Conservation (phyloP, 1,139 yeast species). For the Insectozyma bohioensis region DNA sequence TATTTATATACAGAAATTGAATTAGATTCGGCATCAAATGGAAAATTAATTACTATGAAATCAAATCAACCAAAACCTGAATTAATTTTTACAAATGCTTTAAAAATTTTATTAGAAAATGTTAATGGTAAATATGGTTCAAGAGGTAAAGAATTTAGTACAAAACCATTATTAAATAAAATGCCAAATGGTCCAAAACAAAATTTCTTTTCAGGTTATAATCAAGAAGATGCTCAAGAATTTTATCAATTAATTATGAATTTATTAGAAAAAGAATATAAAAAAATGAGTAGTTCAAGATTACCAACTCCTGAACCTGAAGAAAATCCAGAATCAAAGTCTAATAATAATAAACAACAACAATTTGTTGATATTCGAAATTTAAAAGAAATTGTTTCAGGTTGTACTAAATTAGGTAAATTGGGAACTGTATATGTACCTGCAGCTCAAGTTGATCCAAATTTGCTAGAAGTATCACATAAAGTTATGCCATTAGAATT, state of each 20-base stretch:
- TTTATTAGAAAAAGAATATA: conserved; percentile 67
- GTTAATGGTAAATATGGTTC: conserved; percentile 59
- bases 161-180: conserved; percentile 60
- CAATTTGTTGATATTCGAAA: conserved; percentile 22
- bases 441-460: conserved; percentile 72
- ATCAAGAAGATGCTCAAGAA: conserved; percentile 95
- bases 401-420: conserved; percentile 51
- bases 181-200: conserved; percentile 82
- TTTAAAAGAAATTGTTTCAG: conserved; percentile 33
- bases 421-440: conserved; percentile 69
- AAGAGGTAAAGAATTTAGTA: conserved; percentile 61
- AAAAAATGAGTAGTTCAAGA: conserved; percentile 19
- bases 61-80: conserved; percentile 29
- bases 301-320: conserved; percentile 24
- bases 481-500: conserved; percentile 55
- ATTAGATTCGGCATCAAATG: conserved; percentile 19
- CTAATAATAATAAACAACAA: conserved; percentile 7
- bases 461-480: conserved; percentile 37
- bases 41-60: conserved; percentile 22
- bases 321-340: conserved; percentile 7
- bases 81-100: conserved; percentile 52
- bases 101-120: conserved; percentile 49
- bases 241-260: conserved; percentile 80
- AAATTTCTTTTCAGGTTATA: conserved; percentile 75
- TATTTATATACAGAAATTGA: conserved; percentile 32